Conservation (phyloP, 352 stramenopile genomes). For the Blastocystis sp. region DNA sequence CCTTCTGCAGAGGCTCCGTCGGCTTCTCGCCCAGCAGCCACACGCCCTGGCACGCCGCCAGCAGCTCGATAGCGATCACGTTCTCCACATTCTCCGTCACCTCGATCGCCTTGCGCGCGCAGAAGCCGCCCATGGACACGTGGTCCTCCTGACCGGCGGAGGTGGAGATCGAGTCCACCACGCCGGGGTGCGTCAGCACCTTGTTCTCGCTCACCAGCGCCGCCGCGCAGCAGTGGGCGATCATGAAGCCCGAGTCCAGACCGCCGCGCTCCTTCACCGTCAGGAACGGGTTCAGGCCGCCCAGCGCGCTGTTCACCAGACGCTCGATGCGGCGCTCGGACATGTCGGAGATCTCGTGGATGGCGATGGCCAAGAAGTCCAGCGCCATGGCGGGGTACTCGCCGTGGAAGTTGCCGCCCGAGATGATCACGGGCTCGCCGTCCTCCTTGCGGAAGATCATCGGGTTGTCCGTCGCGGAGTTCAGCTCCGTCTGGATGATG, state of each 20-base stretch:
- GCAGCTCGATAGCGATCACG: constrained; percentile 82
- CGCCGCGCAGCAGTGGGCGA: constrained; percentile 81
- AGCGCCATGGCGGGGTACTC: constrained; percentile 84
- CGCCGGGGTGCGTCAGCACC: constrained; percentile 81
- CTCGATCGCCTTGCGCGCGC: constrained; percentile 79
- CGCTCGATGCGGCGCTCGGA: constrained; percentile 82
- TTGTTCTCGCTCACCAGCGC: constrained; percentile 85
- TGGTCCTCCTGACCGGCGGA: constrained; percentile 83
- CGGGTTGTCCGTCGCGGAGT: constrained; percentile 83
- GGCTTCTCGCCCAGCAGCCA: constrained; percentile 80
- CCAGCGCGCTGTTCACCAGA: constrained; percentile 81
- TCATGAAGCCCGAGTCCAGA: constrained; percentile 85
- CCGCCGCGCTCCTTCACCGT: constrained; percentile 78
- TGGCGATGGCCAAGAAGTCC: constrained; percentile 83
- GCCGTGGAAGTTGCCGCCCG: constrained; percentile 84
- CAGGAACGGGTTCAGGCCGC: constrained; percentile 81
- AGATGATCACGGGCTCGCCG: constrained; percentile 81
- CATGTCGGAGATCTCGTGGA: constrained; percentile 81
- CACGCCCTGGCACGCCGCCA: constrained; percentile 82
- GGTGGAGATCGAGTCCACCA: constrained; percentile 83
- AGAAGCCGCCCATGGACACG: constrained; percentile 83
- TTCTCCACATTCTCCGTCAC: constrained; percentile 83
- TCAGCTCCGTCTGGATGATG: constrained; percentile 84
- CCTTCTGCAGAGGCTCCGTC: constrained; percentile 78
- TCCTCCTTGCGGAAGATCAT: constrained; percentile 81